Base-by-base conservation (phyloP, 441 rosid genomes). In the Populus hybrid region DNA sequence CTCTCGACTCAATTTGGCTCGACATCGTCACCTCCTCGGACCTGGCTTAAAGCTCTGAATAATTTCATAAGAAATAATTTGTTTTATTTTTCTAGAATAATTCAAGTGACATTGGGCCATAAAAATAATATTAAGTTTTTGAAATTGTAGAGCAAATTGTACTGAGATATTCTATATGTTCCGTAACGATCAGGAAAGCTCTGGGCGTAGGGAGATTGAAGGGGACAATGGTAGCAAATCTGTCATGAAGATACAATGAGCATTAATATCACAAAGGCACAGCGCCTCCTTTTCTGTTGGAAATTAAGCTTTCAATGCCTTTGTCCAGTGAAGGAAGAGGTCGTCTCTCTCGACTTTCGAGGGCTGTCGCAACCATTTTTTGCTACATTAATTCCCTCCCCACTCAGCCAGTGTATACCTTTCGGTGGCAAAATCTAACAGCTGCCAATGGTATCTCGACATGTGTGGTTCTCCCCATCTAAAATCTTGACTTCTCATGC, bases 211-310 rank as follows among this genome's bases (percentile, higher is more conserved):
- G 29, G 3, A 28, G 29, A 28, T 28, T 28, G 6, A 7, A 35
- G 69, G n/a, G 53, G 16, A 26, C 7, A 59, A 31, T 31, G 71
- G 20, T 31, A 31, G 66, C 66, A 71, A 31, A 71, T n/a, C 2
- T 33, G 21, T 35, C 76, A 72, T 10, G 68, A 50, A 21, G 9
- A 31, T 35, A 64, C 24, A 33, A 64, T 28, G 45, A 16, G 69
- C 23, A 66, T 64, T 65, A 21, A 69, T 9, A 16, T 50, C 7
- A 2, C 11, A 8, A 35, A 35, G 35, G 6, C n/a, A 9, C 0
- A 24, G 64, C 84, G 63, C 87, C 89, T 83, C 84, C 82, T 29
- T 76, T 81, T 78, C 79, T 64, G 89, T 64, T 84, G 86, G 82
- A 63, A 33, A 12, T 40, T 0, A n/a, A 28, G 73, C 68, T 73